phyloP scores from a whole-genome alignment of 1,284 basidiomycete genomes.

The Peniophora sp. region DNA sequence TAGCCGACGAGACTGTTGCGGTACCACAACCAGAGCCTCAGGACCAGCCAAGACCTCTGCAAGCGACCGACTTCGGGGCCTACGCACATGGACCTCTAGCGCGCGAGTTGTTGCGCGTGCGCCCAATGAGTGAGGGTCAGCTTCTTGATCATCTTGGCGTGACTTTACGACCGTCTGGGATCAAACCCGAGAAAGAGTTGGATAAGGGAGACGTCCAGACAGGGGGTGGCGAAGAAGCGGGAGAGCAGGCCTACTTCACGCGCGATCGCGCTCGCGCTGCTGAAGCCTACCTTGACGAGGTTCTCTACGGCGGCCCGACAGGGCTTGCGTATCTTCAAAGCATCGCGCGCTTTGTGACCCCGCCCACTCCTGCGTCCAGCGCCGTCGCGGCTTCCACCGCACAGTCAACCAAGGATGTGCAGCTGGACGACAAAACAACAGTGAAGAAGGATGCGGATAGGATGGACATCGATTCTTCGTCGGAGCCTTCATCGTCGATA shows the following conservation, averaged over 20 bases:
- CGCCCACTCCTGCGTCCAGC: conserved; percentile 6
- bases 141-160: too few relatives aligned
- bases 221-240: background rate
- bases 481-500: conserved; percentile 3
- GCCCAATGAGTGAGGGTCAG: too few relatives aligned
- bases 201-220: conserved; percentile 20
- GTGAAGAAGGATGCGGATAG: background rate
- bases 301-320: conserved; percentile 69
- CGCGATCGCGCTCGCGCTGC: conserved; percentile 38
- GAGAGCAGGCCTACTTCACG: conserved; percentile 38
- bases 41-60: too few relatives aligned
- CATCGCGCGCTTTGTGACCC: conserved; percentile 56
- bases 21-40: too few relatives aligned
- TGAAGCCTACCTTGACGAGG: conserved; percentile 54
- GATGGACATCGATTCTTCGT: background rate
- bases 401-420: background rate
- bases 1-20: too few relatives aligned
- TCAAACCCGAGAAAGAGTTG: conserved; percentile 39
- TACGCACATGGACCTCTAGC: conserved; percentile 26
- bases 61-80: conserved; percentile 50
- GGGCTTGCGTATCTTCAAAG: conserved; percentile 68
- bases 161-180: conserved; percentile 10
- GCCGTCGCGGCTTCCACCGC: background rate
- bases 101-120: too few relatives aligned
- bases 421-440: background rate